Evolutionary conservation across 768 basidiomycete genomes (phyloP), one percentile per base, ranked within the genome.

Genomic region (Termitomyces sp.): DNA sequence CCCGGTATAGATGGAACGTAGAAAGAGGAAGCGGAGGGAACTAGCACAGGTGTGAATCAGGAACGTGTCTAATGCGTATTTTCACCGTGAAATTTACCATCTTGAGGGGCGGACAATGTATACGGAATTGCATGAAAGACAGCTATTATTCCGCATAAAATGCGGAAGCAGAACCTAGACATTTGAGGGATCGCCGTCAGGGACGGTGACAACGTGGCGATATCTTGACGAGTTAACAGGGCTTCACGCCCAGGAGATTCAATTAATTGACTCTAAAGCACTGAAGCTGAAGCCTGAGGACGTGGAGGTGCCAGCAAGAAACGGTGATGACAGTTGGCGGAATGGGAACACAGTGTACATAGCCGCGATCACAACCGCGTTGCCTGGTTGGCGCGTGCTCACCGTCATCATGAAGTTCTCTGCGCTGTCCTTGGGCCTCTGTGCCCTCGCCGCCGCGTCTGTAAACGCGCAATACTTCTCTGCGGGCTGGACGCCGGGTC

Each of bases 1-100:
- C 85, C 87, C 20, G 94, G 94, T 53, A 96, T 79, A 32, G 74
- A 81, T 2, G 85, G 81, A 46, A 95, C 90, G 66, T 91, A 94
- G 76, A 94, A 94, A 0, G 89, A 91, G 0, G 92, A 87, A 11
- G 93, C 91, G 12, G 91, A 84, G 22, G 90, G 90, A 46, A 84
- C 90, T 92, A 56, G 40, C n/a, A 52, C 51, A 46, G 61, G 33
- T 35, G 42, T 57, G 9, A 48, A 58, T 51, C n/a, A 61, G 48
- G 55, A 40, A 63, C 24, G 56, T 42, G n/a, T 52, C 15, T 38
- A n/a, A 32, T 13, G 51, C 1, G 53, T 15, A 33, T 55, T 53
- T 28, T 44, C 49, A 59, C 11, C 7, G 45, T 24, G 32, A 18
- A 36, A 70, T 78, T 66, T 55, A 85, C 85, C 69, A 45, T 82